Evolutionary conservation across 2,329 filamentous ascomycete species (phyloP), one percentile per base, ranked within the genome.

Genomic region (Dactylonectria estremocensis): DNA sequence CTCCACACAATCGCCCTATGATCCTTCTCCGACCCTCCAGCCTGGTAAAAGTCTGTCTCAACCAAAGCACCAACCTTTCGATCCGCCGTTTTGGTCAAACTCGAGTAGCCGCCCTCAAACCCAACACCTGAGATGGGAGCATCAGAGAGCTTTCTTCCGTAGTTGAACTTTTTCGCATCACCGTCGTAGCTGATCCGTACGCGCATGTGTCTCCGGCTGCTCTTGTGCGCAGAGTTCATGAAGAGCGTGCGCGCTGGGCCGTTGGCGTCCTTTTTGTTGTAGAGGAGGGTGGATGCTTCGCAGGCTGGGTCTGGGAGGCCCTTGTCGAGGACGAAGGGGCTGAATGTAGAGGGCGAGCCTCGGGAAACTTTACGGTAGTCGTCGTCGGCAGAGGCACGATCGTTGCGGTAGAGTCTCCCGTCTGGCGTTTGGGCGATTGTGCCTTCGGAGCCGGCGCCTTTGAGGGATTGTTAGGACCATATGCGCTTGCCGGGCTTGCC

Each of bases 221-320:
- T 50, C 52, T 69, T 68, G 66, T 67, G 57, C 9, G 70, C 70
- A 43, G 70, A 70, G 66, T 72, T 72, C 48, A 72, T 40, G n/a
- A 72, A 72, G 37, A 72, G 35, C 18, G 56, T 52, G 14, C 69
- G 58, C 48, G 70, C 64, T n/a, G 70, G 70, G 3, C 61, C 69
- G 22, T 60, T 49, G 49, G 59, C 61, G 13, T 28, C 24, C 24
- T 28, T 7, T 28, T 28, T 28, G 24, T 28, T 28, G 24, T 28
- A 28, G 24, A 28, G 24, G 24, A 28, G 24, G 24, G 24, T 28
- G 7, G 24, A 28, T 28, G 24, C 24, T 28, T 28, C 24, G 24
- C 24, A 28, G 7, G 24, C 24, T 28, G 24, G 24, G 24, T 28
- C 24, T 28, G 24, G 24, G 24, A 28, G 24, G 24, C 24, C 24